Evolutionary conservation across 176 grass and related monocot species (phyloP).

Genomic region (Puya raimondii): DNA sequence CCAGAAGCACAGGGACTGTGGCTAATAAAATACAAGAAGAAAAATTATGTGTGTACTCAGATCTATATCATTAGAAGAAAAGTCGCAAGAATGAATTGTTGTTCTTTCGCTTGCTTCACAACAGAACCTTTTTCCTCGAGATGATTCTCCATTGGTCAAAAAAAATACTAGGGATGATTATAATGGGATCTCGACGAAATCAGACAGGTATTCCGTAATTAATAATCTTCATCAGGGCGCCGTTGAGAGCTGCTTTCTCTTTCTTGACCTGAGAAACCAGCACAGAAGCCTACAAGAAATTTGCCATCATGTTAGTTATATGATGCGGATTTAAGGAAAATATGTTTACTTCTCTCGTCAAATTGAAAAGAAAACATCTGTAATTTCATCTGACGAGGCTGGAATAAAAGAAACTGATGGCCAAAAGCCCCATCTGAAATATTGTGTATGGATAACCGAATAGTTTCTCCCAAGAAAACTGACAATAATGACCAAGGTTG

Average conservation of each 20-base stretch:
- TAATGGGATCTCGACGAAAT: neutral
- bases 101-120: neutral
- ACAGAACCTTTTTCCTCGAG: neutral
- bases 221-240: constrained; percentile 28
- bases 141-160: neutral
- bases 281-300: constrained; percentile 13
- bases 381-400: too few species aligned
- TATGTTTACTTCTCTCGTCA: neutral
- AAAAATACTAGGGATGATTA: neutral
- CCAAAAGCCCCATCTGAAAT: too few species aligned
- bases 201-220: constrained; percentile 27
- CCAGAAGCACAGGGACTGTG: neutral
- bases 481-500: too few species aligned
- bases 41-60: neutral
- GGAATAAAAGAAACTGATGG: too few species aligned
- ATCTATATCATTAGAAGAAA: neutral
- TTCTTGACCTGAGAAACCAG: constrained; percentile 24
- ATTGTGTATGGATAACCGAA: too few species aligned
- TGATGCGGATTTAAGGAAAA: neutral
- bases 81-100: neutral
- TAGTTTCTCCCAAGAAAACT: too few species aligned
- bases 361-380: neutral
- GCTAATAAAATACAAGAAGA: neutral
- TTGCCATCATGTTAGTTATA: neutral
- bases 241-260: constrained; percentile 26